Conservation (phyloP, 208 protist species). For the Porcisia deanei region DNA sequence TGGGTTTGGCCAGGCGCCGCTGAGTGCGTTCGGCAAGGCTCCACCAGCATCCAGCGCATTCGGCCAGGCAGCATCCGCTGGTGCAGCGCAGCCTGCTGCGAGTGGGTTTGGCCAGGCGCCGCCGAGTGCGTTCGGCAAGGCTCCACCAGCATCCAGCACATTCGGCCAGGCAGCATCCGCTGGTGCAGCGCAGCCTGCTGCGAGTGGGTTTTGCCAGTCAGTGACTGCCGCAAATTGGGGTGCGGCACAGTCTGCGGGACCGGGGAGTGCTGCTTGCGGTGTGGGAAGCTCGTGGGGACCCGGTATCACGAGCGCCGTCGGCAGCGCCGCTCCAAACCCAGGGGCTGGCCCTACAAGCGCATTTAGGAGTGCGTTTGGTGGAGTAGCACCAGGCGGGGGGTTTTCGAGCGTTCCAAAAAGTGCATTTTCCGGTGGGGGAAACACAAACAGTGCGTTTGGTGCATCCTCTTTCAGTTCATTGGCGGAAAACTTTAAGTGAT, state of each 20-base stretch:
- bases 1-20: conserved; percentile 9
- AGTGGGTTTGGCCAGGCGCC: conserved; percentile 12
- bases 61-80: conserved; percentile 9
- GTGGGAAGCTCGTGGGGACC: neutral
- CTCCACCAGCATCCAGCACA: neutral
- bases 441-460: conserved; percentile 23
- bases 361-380: conserved; percentile 30
- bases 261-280: too few species aligned
- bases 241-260: too few species aligned
- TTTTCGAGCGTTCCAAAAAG: conserved; percentile 29
- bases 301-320: neutral
- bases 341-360: conserved; percentile 7
- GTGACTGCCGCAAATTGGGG: neutral
- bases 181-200: neutral
- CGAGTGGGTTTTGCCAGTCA: neutral
- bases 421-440: conserved; percentile 27
- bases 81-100: neutral
- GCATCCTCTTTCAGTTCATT: conserved; percentile 31
- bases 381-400: conserved; percentile 8
- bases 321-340: neutral
- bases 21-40: conserved; percentile 22
- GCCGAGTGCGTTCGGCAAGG: conserved; percentile 8
- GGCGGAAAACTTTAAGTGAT: conserved; percentile 18
- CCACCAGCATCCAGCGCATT: conserved; percentile 12
- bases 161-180: neutral